Percentiles rank a stretch among this genome's conserved stretches.
phyloP scores from a whole-genome alignment of 2,329 filamentous ascomycete genomes.

The Botrytis paeoniae region DNA sequence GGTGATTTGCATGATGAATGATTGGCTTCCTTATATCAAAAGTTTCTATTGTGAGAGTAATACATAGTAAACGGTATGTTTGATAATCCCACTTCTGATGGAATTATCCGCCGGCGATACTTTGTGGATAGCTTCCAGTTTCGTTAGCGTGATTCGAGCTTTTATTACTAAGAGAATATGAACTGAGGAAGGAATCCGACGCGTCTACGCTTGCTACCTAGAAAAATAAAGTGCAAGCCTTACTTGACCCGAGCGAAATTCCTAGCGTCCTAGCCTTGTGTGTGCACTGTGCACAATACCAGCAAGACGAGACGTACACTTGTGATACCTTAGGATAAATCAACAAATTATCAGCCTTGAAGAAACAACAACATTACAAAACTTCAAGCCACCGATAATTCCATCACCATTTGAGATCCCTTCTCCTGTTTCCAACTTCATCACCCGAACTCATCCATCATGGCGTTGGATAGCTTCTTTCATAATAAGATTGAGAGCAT shows the following conservation, averaged over 20 bases:
- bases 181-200: not conserved
- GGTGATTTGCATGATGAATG: not conserved
- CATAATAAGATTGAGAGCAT: constrained; percentile 99
- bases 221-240: not conserved
- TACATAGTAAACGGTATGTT: not conserved
- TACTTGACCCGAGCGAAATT: not conserved
- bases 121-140: not conserved
- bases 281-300: not conserved
- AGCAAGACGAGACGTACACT: not conserved
- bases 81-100: not conserved
- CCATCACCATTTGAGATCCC: not conserved
- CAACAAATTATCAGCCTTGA: constrained; percentile 19
- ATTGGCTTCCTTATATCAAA: not conserved
- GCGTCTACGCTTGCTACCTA: constrained; percentile 14
- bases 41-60: not conserved
- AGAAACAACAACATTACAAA: not conserved
- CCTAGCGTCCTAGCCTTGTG: constrained; percentile 16
- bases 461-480: constrained; percentile 99
- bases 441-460: constrained; percentile 47
- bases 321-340: constrained; percentile 15
- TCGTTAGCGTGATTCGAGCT: not conserved
- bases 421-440: not conserved
- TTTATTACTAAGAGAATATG: not conserved
- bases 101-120: not conserved
- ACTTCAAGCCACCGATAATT: not conserved